phyloP scores from a whole-genome alignment of 495 filamentous ascomycete genomes.

The Aspergillus kassunensis region DNA sequence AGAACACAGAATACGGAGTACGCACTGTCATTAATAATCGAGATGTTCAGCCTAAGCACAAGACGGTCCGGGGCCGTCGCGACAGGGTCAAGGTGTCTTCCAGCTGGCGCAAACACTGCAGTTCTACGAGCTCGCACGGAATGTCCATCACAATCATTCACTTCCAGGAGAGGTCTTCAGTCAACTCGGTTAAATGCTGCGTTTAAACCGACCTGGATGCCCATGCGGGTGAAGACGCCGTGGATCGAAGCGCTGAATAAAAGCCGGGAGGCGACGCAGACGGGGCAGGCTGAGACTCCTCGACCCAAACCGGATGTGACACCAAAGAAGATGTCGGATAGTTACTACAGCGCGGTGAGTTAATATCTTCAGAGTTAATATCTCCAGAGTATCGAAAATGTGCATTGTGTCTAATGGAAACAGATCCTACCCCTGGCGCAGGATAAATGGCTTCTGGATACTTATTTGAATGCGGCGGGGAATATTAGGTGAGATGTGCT shows the following conservation, averaged over 20 bases:
- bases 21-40: background rate
- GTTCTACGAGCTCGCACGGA: constrained; percentile 3
- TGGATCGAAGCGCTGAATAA: constrained; percentile 65
- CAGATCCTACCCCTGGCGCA: constrained; percentile 62
- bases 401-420: constrained; percentile 21
- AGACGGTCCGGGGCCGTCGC: constrained; percentile 18
- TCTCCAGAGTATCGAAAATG: background rate
- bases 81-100: constrained; percentile 12
- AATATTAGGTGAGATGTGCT: constrained; percentile 49
- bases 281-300: constrained; percentile 24
- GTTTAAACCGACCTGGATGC: constrained; percentile 39
- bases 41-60: constrained; percentile 19
- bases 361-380: background rate
- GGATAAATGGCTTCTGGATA: constrained; percentile 68
- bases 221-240: constrained; percentile 59
- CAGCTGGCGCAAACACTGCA: background rate
- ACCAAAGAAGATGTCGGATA: constrained; percentile 64
- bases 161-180: constrained; percentile 24
- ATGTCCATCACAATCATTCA: background rate
- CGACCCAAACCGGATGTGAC: constrained; percentile 45
- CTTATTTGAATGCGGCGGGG: constrained; percentile 63
- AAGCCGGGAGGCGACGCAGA: constrained; percentile 41
- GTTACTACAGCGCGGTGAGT: constrained; percentile 58
- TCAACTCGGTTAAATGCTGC: constrained; percentile 24
- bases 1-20: no score